Percentiles rank a stretch among this genome's conserved stretches.
phyloP scores from a whole-genome alignment of 805 yeast genomes.

The Wickerhamiella lipophila region DNA sequence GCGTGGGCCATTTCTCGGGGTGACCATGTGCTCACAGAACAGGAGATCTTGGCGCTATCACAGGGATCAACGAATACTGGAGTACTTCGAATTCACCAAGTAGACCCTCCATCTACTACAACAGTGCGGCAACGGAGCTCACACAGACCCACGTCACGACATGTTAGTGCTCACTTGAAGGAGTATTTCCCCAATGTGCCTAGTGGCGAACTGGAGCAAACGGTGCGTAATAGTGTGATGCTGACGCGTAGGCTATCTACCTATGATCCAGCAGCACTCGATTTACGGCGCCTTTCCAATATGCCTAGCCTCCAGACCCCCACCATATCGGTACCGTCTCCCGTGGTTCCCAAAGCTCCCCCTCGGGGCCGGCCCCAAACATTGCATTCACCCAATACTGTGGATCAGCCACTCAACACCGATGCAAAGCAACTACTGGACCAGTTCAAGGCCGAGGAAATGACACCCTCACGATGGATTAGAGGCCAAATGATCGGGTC shows the following conservation, averaged over 20 bases:
- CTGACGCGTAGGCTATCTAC: slow-evolving; percentile 52
- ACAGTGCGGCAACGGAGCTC: slow-evolving; percentile 5
- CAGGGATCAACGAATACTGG: slow-evolving; percentile 10
- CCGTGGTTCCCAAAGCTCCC: neutral
- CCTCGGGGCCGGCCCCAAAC: neutral
- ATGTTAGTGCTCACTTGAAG: slow-evolving; percentile 76
- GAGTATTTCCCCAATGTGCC: slow-evolving; percentile 86
- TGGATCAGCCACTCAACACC: slow-evolving; percentile 22
- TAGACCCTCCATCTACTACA: neutral
- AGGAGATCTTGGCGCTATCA: slow-evolving; percentile 17
- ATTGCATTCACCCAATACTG: slow-evolving; percentile 18
- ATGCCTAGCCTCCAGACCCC: neutral
- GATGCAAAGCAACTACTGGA: slow-evolving; percentile 31
- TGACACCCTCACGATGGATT: slow-evolving; percentile 73
- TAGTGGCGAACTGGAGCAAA: slow-evolving; percentile 56
- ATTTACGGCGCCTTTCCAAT: slow-evolving; percentile 6
- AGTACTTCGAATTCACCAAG: slow-evolving; percentile 24
- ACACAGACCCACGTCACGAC: slow-evolving; percentile 86
- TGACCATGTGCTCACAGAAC: slow-evolving; percentile 15
- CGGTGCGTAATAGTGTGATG: slow-evolving; percentile 72
- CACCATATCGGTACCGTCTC: neutral
- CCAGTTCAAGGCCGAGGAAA: slow-evolving; percentile 30
- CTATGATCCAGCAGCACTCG: slow-evolving; percentile 1
- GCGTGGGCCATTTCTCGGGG: slow-evolving; percentile 12
- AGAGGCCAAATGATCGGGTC: slow-evolving; percentile 89